Conservation (phyloP, 345 rosid genomes). For the Camelina hispida region DNA sequence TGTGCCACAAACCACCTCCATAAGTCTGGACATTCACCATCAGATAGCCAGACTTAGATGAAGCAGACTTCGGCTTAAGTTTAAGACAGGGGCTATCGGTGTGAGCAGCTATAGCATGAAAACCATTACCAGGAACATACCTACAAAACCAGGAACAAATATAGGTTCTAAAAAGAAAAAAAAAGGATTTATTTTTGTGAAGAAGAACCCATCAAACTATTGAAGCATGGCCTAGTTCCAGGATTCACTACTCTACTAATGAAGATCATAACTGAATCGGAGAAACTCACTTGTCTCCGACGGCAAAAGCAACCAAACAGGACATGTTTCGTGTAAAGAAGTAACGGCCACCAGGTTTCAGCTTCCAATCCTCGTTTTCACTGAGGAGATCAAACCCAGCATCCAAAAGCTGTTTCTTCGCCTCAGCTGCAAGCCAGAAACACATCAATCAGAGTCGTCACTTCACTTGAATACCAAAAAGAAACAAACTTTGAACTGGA, state of each 20-base stretch:
- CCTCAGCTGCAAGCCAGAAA: constrained; percentile 81
- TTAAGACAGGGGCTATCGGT: constrained; percentile 97
- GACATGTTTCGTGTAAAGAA: constrained; percentile 96
- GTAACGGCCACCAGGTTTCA: constrained; percentile 91
- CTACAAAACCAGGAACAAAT: constrained; percentile 65
- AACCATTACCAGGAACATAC: constrained; percentile 79
- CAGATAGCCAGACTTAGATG: constrained; percentile 78
- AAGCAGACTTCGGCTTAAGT: constrained; percentile 90
- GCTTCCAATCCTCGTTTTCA: constrained; percentile 88
- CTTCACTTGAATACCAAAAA: neutral
- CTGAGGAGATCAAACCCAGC: constrained; percentile 76
- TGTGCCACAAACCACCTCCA: constrained; percentile 97
- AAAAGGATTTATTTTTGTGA: too few relatives aligned
- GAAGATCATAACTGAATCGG: constrained; percentile 17
- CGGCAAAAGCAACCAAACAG: constrained; percentile 87
- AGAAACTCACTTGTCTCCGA: constrained; percentile 81
- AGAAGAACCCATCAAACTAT: constrained; percentile 11
- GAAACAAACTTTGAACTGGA: neutral
- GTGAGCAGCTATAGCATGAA: constrained; percentile 91
- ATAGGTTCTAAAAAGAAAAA: too few relatives aligned
- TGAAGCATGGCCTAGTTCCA: constrained; percentile 1
- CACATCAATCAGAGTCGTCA: constrained; percentile 1
- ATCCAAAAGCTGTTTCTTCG: constrained; percentile 66
- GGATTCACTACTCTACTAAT: neutral
- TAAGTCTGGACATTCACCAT: constrained; percentile 97